Evolutionary conservation across 2,329 filamentous ascomycete genomes (phyloP).

Genomic region (Diplocarpon rosae): DNA sequence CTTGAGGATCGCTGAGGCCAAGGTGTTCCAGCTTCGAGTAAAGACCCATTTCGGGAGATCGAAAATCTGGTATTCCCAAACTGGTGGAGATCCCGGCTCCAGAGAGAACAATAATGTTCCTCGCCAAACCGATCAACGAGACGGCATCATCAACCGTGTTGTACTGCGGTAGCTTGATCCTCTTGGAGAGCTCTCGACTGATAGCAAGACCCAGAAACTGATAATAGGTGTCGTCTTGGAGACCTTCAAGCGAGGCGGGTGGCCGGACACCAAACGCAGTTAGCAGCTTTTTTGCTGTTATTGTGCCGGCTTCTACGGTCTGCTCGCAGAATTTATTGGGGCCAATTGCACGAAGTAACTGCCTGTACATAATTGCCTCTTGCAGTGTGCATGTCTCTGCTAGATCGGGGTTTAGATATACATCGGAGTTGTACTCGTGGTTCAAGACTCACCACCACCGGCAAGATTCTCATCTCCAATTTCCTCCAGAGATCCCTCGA

Average conservation of each 20-base stretch:
- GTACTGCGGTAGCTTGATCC: conserved; percentile 67
- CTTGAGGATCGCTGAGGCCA: conserved; percentile 71
- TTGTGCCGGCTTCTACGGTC: conserved; percentile 55
- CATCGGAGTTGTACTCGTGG: conserved; percentile 2
- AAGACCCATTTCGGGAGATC: conserved; percentile 83
- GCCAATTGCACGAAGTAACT: conserved; percentile 65
- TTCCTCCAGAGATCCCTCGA: conserved; percentile 36
- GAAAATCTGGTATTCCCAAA: conserved; percentile 92
- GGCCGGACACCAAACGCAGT: conserved; percentile 74
- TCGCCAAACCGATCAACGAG: conserved; percentile 56
- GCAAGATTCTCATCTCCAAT: conserved; percentile 36
- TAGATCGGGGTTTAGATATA: conserved; percentile 19
- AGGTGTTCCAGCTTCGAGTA: conserved; percentile 76
- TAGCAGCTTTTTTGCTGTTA: conserved; percentile 73
- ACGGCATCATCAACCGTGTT: conserved; percentile 87
- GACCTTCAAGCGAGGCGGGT: conserved; percentile 61
- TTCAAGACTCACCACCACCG: conserved; percentile 29
- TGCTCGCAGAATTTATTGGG: conserved; percentile 64
- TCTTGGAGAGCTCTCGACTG: conserved; percentile 68
- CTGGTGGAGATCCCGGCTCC: conserved; percentile 95
- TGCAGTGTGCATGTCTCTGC: conserved; percentile 45
- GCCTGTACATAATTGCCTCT: conserved; percentile 57
- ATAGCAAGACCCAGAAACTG: conserved; percentile 66
- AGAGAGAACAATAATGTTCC: conserved; percentile 87
- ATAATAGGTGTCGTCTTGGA: conserved; percentile 64